Evolutionary conservation across 805 yeast species (phyloP).

Genomic region (Saturnispora dispora): DNA sequence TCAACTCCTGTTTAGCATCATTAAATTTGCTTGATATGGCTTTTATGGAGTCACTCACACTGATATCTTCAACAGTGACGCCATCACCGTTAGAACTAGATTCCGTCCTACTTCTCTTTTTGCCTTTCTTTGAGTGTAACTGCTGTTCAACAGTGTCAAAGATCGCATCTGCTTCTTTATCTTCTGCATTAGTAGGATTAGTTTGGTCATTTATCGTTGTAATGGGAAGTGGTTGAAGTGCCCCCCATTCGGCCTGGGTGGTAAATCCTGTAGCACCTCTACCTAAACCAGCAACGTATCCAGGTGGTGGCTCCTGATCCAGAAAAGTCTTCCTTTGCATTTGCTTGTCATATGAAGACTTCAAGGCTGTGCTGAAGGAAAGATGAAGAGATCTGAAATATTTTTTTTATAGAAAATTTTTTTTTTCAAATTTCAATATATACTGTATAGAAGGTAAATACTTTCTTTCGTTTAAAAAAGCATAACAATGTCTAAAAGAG

Average conservation of each 20-base stretch:
- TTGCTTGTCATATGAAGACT: background rate
- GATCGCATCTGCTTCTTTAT: constrained; percentile 72
- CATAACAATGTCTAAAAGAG: constrained; percentile 27
- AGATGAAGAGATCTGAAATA: background rate
- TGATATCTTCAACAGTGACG: constrained; percentile 14
- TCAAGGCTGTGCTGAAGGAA: constrained; percentile 7
- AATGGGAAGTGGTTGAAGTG: constrained; percentile 30
- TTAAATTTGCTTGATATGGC: constrained; percentile 47
- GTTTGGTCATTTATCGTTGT: constrained; percentile 14
- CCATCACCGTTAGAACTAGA: constrained; percentile 12
- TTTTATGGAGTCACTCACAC: constrained; percentile 20
- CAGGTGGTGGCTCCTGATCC: constrained; percentile 80
- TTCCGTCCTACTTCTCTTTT: constrained; percentile 14
- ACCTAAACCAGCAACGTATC: constrained; percentile 87
- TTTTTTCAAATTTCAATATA: constrained; percentile 4
- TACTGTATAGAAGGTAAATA: background rate
- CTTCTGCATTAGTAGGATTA: constrained; percentile 25
- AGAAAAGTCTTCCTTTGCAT: constrained; percentile 58
- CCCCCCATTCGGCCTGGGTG: constrained; percentile 69
- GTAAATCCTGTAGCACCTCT: constrained; percentile 94
- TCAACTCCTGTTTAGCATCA: constrained; percentile 57
- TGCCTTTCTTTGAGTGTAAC: constrained; percentile 25
- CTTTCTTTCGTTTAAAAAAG: background rate
- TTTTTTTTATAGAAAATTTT: constrained; percentile 5
- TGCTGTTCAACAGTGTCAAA: constrained; percentile 61